These are phyloP conservation scores for Nannochloropsis gaditana DNA, from an alignment of 108 stramenopile genomes.

Conservation along the genomic window DNA sequence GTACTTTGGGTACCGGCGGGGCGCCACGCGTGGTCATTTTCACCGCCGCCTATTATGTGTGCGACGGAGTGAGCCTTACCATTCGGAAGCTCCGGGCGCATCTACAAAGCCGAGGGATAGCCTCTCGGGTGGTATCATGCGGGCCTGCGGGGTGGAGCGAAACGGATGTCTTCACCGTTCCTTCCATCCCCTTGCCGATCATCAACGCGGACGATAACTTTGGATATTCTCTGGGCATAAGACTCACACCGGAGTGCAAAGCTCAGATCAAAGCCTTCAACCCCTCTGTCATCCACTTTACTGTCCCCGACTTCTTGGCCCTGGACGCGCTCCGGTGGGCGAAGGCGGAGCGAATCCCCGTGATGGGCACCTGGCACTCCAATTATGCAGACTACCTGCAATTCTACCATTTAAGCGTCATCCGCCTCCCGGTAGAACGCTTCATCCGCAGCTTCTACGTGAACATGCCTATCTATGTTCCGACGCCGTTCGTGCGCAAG, in stretches of 20 bases:
- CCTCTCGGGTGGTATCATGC: not conserved
- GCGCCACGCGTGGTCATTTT: conserved; percentile 32
- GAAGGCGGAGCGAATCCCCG: conserved; percentile 26
- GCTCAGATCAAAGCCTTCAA: conserved; percentile 24
- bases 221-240: conserved; percentile 32
- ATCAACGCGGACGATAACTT: conserved; percentile 22
- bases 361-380: conserved; percentile 61
- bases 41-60: conserved; percentile 38
- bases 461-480: conserved; percentile 60
- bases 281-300: conserved; percentile 35
- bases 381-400: conserved; percentile 65
- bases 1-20: not conserved
- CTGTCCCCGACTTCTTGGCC: conserved; percentile 40
- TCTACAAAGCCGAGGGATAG: conserved; percentile 22
- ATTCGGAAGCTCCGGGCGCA: conserved; percentile 33
- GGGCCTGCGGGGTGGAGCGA: not conserved
- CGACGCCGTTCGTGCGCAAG: conserved; percentile 59
- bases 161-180: conserved; percentile 29
- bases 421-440: conserved; percentile 36
- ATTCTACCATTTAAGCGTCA: conserved; percentile 24
- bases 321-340: conserved; percentile 34
- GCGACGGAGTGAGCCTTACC: conserved; percentile 38
- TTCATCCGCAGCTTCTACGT: conserved; percentile 61
- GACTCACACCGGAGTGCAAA: not conserved
- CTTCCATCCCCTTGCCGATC: conserved; percentile 30